phyloP scores from a whole-genome alignment of 306 rosid species.

The Acacia melanoxylon region DNA sequence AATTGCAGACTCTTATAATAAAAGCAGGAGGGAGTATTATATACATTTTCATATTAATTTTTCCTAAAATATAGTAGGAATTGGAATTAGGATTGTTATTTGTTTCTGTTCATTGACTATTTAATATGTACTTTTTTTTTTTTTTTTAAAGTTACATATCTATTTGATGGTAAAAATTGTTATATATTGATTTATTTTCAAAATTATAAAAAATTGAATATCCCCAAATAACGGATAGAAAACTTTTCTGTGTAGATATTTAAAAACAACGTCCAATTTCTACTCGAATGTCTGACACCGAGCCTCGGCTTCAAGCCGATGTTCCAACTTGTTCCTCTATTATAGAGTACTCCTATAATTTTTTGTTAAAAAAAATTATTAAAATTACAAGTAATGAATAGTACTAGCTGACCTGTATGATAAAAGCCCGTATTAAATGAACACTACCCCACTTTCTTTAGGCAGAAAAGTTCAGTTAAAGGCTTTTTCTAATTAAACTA shows the following conservation, averaged over 20 bases:
- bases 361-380: no score
- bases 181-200: no score
- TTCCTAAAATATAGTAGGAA: no score
- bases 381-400: not conserved
- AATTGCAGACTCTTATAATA: no score
- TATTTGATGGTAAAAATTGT: not conserved
- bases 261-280: not conserved
- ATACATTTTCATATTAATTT: no score
- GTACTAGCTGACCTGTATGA: not conserved
- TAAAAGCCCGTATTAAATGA: constrained; percentile 2
- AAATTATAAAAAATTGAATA: not conserved
- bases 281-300: not conserved
- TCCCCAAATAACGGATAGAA: no score
- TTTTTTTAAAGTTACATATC: no score
- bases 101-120: not conserved
- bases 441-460: not conserved
- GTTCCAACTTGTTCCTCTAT: not conserved
- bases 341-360: not conserved
- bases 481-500: not conserved
- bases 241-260: not conserved
- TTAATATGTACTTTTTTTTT: no score
- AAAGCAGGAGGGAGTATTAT: no score
- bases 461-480: not conserved
- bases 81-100: not conserved
- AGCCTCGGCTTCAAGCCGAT: not conserved